Conservation (phyloP, 2,329 filamentous ascomycete genomes). For the Teratosphaeria destructans region DNA sequence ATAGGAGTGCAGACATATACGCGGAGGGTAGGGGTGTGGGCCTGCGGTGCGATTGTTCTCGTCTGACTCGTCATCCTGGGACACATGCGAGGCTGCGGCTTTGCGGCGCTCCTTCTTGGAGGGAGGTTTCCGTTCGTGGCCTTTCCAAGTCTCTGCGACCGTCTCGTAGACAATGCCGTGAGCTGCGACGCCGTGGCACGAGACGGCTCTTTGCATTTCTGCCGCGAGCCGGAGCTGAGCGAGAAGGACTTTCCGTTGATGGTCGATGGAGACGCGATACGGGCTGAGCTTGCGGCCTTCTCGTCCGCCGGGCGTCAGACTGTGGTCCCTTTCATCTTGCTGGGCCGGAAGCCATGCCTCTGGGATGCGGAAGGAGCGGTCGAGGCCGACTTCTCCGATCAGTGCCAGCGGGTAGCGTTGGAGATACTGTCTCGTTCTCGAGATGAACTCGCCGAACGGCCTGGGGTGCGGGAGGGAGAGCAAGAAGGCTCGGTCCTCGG, state of each 20-base stretch:
- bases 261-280: slow-evolving; percentile 55
- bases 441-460: slow-evolving; percentile 49
- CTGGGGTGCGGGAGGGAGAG: slow-evolving; percentile 48
- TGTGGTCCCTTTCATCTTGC: slow-evolving; percentile 33
- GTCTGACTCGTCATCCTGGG: slow-evolving; percentile 7
- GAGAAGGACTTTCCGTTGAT: slow-evolving; percentile 56
- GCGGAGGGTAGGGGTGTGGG: slow-evolving; percentile 63
- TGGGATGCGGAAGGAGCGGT: slow-evolving; percentile 67
- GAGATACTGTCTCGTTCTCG: slow-evolving; percentile 47
- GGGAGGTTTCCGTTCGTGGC: slow-evolving; percentile 52
- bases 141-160: slow-evolving; percentile 57
- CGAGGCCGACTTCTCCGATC: slow-evolving; percentile 67
- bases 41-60: neutral
- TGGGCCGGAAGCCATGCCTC: slow-evolving; percentile 40
- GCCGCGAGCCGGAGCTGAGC: slow-evolving; percentile 64
- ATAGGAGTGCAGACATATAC: slow-evolving; percentile 90
- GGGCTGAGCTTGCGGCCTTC: slow-evolving; percentile 59
- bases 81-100: slow-evolving; percentile 4
- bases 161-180: slow-evolving; percentile 61
- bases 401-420: slow-evolving; percentile 51
- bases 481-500: slow-evolving; percentile 42
- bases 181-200: slow-evolving; percentile 64
- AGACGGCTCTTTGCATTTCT: slow-evolving; percentile 54
- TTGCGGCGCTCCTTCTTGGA: slow-evolving; percentile 46
- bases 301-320: slow-evolving; percentile 57